Evolutionary conservation across 169 alveolate species (phyloP), one percentile per base, ranked within the genome.

Genomic region (Hammondia hammondi): DNA sequence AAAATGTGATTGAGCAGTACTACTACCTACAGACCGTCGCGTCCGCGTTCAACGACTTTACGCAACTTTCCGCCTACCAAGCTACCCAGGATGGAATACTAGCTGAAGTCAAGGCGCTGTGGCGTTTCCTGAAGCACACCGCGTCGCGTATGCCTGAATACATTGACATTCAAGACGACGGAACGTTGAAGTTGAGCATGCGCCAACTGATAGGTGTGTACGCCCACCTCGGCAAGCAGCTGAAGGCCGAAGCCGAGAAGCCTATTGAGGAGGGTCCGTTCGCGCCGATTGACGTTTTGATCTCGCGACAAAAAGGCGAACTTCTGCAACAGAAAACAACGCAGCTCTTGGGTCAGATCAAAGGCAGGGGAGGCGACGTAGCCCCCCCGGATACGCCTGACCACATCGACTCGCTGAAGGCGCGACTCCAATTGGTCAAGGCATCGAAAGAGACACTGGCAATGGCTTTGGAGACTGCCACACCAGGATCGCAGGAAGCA

Each of bases 171-270:
- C 14, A 37, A 4, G 70, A 82, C 17, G 24, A 43, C 39, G 90
- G 90, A 45, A 24, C 10, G 24, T 19, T 82, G 37, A 45, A 48
- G 43, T 21, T 45, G 52, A 82, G 71, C 14, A 10, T n/a, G 14
- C 72, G 43, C 24, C 90, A 82, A n/a, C 57, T 43, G 70, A 17
- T 21, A 12, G 71, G 19, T 21, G 70, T 35, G 29, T 43, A 82
- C 37, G 70, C 70, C 71, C 39, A 82, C 70, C 90, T 82, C 90
- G 70, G 57, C 37, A 45, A 43, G 39, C 71, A 82, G 70, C 10
- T 82, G 39, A 39, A 43, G 43, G 71, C 37, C 17, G 90, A 82
- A 35, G 21, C 43, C 10, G 90, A 39, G 35, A 39, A 70, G 3
- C 32, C 24, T 43, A 39, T 82, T 27, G 72, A 19, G 21, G 32